Evolutionary conservation across 2,329 filamentous ascomycete genomes (phyloP).

Genomic region (Furcasterigmium furcatum): DNA sequence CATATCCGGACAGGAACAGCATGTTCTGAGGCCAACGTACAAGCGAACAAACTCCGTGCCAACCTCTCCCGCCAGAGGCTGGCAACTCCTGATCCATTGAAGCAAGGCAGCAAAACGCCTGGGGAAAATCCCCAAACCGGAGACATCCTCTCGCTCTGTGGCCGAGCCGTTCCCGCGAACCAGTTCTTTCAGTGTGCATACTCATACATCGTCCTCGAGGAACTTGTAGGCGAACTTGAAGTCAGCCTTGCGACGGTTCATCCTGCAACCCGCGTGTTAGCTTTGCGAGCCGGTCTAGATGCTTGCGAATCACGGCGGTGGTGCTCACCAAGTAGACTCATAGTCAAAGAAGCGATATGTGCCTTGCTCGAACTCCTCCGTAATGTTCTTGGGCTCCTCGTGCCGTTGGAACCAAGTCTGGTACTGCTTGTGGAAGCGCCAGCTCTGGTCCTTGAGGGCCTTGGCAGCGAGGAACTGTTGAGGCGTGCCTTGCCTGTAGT

Average conservation of each 20-base stretch:
- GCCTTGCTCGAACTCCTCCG: constrained; percentile 97
- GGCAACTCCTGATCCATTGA: neutral
- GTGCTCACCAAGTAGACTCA: constrained; percentile 84
- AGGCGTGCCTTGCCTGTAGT: constrained; percentile 95
- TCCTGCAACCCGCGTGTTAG: constrained; percentile 55
- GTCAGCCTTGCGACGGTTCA: constrained; percentile 96
- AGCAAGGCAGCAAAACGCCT: neutral
- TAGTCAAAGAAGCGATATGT: constrained; percentile 99
- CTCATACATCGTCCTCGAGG: constrained; percentile 83
- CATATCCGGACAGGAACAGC: too few species aligned
- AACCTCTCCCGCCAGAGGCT: neutral
- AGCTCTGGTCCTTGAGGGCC: constrained; percentile 96
- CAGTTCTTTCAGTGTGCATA: neutral
- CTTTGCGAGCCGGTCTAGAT: neutral
- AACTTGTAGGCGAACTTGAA: constrained; percentile 99
- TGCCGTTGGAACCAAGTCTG: constrained; percentile 99
- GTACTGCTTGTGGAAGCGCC: constrained; percentile 99
- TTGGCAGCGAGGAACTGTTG: constrained; percentile 95
- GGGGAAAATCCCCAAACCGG: neutral
- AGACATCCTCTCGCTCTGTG: neutral
- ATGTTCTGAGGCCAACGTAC: neutral
- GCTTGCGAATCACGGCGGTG: neutral
- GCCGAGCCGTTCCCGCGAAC: neutral
- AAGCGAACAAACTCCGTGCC: neutral
- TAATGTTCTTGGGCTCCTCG: constrained; percentile 97